phyloP scores from a whole-genome alignment of 768 basidiomycete species.

The Mycena indigotica region DNA sequence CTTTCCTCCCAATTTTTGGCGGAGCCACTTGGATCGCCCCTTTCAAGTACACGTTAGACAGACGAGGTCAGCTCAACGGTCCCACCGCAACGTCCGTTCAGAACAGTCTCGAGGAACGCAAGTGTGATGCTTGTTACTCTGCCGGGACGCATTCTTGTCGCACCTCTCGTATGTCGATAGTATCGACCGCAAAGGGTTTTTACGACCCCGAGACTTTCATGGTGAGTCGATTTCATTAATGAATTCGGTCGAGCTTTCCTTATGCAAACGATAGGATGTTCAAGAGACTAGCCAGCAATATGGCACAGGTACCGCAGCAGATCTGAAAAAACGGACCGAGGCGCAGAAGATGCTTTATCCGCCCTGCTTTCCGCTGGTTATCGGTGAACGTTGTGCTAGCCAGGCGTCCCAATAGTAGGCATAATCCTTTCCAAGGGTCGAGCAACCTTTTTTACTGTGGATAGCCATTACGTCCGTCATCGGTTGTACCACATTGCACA shows the following conservation, averaged over 20 bases:
- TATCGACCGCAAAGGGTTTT: conserved; percentile 8
- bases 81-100: background rate
- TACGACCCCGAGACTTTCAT: conserved; percentile 12
- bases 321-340: conserved; percentile 2
- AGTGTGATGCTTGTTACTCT: conserved; percentile 17
- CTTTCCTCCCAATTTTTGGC: background rate
- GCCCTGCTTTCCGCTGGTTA: conserved; percentile 12
- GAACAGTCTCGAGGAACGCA: background rate
- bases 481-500: conserved; percentile 6
- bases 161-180: background rate
- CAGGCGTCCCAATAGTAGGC: conserved; percentile 7
- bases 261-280: conserved; percentile 6
- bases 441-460: too few species aligned
- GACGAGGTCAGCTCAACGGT: conserved; percentile 8
- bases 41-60: conserved; percentile 8
- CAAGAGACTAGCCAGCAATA: conserved; percentile 1
- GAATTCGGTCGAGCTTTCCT: background rate
- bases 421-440: background rate
- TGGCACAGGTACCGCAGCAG: background rate
- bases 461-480: conserved; percentile 16
- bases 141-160: background rate
- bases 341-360: conserved; percentile 2
- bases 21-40: conserved; percentile 14
- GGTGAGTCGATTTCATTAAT: background rate
- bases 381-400: conserved; percentile 8